Percentiles rank a stretch among this genome's conserved stretches.
Conservation (phyloP, 1,139 yeast genomes). For the Lizanozyma gosingica region DNA sequence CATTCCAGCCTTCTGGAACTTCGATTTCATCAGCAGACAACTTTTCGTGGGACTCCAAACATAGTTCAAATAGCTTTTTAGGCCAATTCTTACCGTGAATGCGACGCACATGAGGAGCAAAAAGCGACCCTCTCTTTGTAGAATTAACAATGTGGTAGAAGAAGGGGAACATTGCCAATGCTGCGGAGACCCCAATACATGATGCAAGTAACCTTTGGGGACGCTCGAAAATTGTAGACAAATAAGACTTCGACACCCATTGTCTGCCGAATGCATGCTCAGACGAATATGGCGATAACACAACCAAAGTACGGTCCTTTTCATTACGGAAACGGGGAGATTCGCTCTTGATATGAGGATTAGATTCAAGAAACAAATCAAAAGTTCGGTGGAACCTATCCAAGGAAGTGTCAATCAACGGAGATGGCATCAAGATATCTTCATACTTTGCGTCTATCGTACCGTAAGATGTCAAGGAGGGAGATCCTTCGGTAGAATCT, state of each 20-base stretch:
- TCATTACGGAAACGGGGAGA: conserved; percentile 35
- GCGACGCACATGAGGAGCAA: conserved; percentile 51
- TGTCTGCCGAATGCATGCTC: conserved; percentile 66
- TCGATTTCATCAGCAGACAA: conserved; percentile 51
- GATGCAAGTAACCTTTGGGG: conserved; percentile 76
- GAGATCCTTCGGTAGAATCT: conserved; percentile 3
- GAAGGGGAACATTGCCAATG: conserved; percentile 61
- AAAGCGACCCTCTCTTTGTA: conserved; percentile 36
- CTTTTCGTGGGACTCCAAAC: conserved; percentile 50
- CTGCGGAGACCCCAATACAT: conserved; percentile 71
- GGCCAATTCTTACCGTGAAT: conserved; percentile 83
- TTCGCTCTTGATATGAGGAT: conserved; percentile 47
- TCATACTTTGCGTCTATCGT: conserved; percentile 15
- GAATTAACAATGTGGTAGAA: conserved; percentile 46
- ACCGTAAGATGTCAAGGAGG: conserved; percentile 6
- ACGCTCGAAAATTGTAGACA: conserved; percentile 69
- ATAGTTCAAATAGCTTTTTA: conserved; percentile 45
- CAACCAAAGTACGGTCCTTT: conserved; percentile 43
- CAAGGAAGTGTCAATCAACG: conserved; percentile 20
- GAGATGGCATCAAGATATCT: conserved; percentile 23
- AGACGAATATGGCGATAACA: conserved; percentile 51
- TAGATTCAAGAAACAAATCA: conserved; percentile 39
- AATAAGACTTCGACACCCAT: conserved; percentile 68
- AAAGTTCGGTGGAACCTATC: conserved; percentile 34
- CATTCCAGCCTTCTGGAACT: conserved; percentile 76